Conservation (phyloP, 805 yeast genomes). For the Wickerhamiella shivajii region DNA sequence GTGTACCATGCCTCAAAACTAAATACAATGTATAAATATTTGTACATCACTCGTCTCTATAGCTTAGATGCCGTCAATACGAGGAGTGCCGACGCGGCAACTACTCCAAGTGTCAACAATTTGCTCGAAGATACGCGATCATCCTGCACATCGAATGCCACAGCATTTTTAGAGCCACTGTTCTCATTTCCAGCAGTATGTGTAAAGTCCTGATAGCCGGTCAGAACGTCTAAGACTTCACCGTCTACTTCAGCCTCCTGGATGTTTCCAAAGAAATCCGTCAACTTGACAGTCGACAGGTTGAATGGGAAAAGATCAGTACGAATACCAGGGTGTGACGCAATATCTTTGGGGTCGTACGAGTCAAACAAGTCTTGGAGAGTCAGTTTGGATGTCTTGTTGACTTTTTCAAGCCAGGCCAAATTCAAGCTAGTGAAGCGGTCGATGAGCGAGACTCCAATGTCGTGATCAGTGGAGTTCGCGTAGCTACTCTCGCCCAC, state of each 20-base stretch:
- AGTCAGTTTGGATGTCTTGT: slow-evolving; percentile 58
- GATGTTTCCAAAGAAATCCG: slow-evolving; percentile 90
- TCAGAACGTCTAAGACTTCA: too few relatives aligned
- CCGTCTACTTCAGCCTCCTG: slow-evolving; percentile 67
- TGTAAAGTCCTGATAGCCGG: slow-evolving; percentile 14
- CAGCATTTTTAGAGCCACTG: too few relatives aligned
- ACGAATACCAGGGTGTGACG: slow-evolving; percentile 86
- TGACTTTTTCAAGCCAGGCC: slow-evolving; percentile 58
- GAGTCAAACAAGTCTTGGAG: slow-evolving; percentile 73
- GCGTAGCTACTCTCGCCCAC: slow-evolving; percentile 85
- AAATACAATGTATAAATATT: too few relatives aligned
- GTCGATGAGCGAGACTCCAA: slow-evolving; percentile 96
- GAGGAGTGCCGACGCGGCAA: too few relatives aligned
- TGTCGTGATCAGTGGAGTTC: slow-evolving; percentile 87
- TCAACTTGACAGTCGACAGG: slow-evolving; percentile 52
- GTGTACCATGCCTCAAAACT: background rate
- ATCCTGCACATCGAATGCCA: too few relatives aligned
- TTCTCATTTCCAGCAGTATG: background rate
- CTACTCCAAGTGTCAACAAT: too few relatives aligned
- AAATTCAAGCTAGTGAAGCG: slow-evolving; percentile 85
- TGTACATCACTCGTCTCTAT: too few relatives aligned
- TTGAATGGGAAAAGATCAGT: slow-evolving; percentile 62
- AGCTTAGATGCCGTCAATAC: too few relatives aligned
- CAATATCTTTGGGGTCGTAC: slow-evolving; percentile 72
- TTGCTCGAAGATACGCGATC: too few relatives aligned